Evolutionary conservation across 768 basidiomycete genomes (phyloP).

Genomic region (Suillus tomentosus): DNA sequence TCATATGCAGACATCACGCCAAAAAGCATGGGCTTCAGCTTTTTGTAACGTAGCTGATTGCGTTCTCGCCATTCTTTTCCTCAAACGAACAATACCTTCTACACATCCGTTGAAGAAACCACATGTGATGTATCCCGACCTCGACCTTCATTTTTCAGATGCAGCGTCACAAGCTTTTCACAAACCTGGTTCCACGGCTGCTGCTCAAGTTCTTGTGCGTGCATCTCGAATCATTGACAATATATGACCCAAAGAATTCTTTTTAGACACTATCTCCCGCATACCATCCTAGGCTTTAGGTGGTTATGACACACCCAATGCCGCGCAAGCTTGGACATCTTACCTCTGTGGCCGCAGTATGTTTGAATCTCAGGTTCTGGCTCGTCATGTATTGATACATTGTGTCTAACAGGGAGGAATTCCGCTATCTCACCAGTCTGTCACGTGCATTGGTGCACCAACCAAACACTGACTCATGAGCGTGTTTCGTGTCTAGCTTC

Average conservation of each 20-base stretch:
- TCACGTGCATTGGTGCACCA: too few species aligned
- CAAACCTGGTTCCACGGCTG: slow-evolving; percentile 35
- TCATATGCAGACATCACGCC: slow-evolving; percentile 71
- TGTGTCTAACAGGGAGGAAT: slow-evolving; percentile 46
- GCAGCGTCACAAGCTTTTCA: slow-evolving; percentile 81
- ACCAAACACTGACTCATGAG: too few species aligned
- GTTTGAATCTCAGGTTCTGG: slow-evolving; percentile 27
- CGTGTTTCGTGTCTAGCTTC: too few species aligned
- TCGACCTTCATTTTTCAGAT: slow-evolving; percentile 92
- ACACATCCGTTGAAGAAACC: slow-evolving; percentile 38
- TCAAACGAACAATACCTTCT: slow-evolving; percentile 46
- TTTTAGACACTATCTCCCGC: slow-evolving; percentile 70
- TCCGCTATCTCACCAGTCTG: slow-evolving; percentile 39
- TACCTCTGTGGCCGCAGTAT: slow-evolving; percentile 71
- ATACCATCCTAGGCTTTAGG: slow-evolving; percentile 44
- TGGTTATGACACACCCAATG: slow-evolving; percentile 83
- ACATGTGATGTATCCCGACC: slow-evolving; percentile 86
- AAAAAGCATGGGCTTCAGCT: slow-evolving; percentile 74
- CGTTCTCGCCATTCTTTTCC: slow-evolving; percentile 74
- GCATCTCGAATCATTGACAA: not conserved
- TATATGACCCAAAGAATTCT: not conserved
- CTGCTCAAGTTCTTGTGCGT: slow-evolving; percentile 51
- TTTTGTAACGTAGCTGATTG: slow-evolving; percentile 96
- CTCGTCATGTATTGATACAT: slow-evolving; percentile 1
- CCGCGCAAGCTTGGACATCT: slow-evolving; percentile 87